These are phyloP conservation scores for Wallemia mellicola DNA, from an alignment of 1,284 basidiomycete genomes.

Conservation along the genomic window DNA sequence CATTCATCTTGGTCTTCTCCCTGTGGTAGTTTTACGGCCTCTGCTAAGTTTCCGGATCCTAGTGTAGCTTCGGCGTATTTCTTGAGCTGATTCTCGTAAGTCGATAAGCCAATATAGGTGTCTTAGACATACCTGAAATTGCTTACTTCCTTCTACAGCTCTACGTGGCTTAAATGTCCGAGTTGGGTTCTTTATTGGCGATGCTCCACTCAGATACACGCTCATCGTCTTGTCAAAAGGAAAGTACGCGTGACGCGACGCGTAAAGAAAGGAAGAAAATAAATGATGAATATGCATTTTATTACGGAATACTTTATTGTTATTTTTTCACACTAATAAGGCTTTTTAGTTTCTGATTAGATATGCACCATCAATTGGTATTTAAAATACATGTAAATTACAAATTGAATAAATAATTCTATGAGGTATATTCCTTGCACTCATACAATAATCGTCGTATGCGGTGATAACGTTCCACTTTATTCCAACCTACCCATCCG, in stretches of 20 bases:
- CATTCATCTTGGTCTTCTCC: conserved; percentile 87
- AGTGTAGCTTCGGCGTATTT: conserved; percentile 92
- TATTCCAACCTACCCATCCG: neutral
- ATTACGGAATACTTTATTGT: too few relatives aligned
- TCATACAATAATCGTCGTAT: too few relatives aligned
- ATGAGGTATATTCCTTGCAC: too few relatives aligned
- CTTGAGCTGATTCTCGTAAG: conserved; percentile 31
- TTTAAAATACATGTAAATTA: too few relatives aligned
- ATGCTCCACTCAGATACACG: neutral
- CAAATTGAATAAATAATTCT: too few relatives aligned
- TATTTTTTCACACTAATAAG: too few relatives aligned
- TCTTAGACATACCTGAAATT: neutral
- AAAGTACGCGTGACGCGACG: neutral
- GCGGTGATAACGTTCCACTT: too few relatives aligned
- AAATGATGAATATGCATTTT: too few relatives aligned
- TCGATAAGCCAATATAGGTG: conserved; percentile 2
- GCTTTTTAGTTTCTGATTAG: too few relatives aligned
- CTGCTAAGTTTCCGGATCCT: conserved; percentile 68
- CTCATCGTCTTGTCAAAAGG: neutral
- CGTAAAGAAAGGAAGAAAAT: too few relatives aligned
- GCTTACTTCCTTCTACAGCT: conserved; percentile 3
- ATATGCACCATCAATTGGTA: too few relatives aligned
- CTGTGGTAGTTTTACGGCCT: conserved; percentile 69
- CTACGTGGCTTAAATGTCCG: conserved; percentile 1
- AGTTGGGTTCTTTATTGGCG: neutral